phyloP scores from a whole-genome alignment of 768 basidiomycete species.

The Boletus sp. region DNA sequence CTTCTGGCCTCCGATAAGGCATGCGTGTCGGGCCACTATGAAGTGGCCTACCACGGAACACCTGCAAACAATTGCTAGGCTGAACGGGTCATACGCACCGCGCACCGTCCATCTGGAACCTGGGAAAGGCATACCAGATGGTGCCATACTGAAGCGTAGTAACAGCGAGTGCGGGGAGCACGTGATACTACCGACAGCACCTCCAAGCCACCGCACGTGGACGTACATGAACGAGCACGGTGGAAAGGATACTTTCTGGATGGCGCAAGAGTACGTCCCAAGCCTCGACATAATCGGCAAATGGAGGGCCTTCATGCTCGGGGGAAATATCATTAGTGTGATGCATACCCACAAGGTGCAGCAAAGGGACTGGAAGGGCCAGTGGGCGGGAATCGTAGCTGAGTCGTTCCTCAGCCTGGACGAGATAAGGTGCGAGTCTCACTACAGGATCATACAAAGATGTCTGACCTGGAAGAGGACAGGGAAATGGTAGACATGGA shows the following conservation, averaged over 20 bases:
- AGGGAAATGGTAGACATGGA: no score
- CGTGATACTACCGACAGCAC: neutral
- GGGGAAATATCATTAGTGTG: neutral
- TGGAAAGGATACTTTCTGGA: neutral
- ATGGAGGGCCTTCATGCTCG: neutral
- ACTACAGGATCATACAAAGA: no score
- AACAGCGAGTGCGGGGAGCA: neutral
- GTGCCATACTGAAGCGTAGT: neutral
- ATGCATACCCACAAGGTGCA: neutral
- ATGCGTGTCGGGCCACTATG: no score
- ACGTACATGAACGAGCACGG: rapidly evolving
- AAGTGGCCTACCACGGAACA: no score
- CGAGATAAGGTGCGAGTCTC: neutral
- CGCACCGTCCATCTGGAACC: no score
- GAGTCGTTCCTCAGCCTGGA: neutral
- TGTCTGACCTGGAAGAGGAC: no score
- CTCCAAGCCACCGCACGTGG: neutral
- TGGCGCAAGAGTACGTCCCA: no score
- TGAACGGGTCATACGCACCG: no score
- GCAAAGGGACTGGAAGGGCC: neutral
- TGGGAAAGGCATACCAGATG: no score
- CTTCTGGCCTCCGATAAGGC: no score
- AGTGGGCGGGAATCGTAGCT: rapidly evolving
- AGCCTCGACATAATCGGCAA: neutral
- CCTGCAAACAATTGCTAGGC: no score